Conservation (phyloP, 768 basidiomycete species). For the Pleurotus salmoneostramineus region DNA sequence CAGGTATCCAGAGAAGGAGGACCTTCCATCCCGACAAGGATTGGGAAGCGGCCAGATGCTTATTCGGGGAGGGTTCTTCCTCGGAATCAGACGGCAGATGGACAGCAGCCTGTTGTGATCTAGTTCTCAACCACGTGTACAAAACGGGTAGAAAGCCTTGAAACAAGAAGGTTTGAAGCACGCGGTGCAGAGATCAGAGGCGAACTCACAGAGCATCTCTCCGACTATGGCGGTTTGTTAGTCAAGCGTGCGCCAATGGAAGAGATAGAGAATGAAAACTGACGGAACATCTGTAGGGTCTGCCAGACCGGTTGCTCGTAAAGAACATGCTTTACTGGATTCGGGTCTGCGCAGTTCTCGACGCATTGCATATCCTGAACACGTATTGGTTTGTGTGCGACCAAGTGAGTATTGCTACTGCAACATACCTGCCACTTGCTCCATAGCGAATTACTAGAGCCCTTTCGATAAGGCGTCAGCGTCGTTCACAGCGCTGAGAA, state of each 20-base stretch:
- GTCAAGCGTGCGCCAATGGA: conserved; percentile 13
- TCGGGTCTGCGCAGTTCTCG: conserved; percentile 75
- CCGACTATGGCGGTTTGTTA: conserved; percentile 56
- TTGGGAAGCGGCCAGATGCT: conserved; percentile 28
- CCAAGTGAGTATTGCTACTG: background rate
- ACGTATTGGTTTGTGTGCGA: conserved; percentile 7
- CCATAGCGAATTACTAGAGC: conserved; percentile 79
- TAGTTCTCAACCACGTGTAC: conserved; percentile 58
- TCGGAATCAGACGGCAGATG: conserved; percentile 53
- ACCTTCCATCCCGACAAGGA: conserved; percentile 65
- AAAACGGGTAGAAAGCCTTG: conserved; percentile 83
- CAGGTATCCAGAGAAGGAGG: conserved; percentile 83
- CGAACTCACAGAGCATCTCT: conserved; percentile 84
- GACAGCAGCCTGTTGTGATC: conserved; percentile 41
- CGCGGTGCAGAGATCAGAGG: conserved; percentile 13
- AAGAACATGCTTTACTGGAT: conserved; percentile 58
- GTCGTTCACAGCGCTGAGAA: background rate
- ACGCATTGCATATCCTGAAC: conserved; percentile 96
- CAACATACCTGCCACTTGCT: conserved; percentile 68
- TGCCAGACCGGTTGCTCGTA: conserved; percentile 97
- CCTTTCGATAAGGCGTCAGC: conserved; percentile 32
- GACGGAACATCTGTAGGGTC: conserved; percentile 86
- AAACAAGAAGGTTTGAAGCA: conserved; percentile 19
- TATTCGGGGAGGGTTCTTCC: conserved; percentile 34
- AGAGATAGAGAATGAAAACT: conserved; percentile 26